These are phyloP conservation scores for Aspergillus saccharolyticus DNA, from an alignment of 495 filamentous ascomycete genomes.

Conservation along the genomic window DNA sequence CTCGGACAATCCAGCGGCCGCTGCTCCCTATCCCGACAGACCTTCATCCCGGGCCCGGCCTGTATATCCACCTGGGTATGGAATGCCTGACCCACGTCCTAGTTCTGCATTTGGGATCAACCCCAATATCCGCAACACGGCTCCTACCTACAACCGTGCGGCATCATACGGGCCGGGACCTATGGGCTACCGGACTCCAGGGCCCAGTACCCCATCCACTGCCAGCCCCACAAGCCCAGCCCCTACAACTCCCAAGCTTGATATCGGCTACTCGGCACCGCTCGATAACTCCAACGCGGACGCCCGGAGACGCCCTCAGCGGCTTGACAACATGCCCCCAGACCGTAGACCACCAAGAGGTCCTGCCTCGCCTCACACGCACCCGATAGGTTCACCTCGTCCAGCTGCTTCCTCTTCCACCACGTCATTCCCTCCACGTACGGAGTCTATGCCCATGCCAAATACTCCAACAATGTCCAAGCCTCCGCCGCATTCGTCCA, in stretches of 20 bases:
- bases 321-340: slow-evolving; percentile 28
- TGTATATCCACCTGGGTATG: slow-evolving; percentile 60
- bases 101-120: slow-evolving; percentile 65
- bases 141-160: slow-evolving; percentile 28
- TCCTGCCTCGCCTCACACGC: slow-evolving; percentile 25
- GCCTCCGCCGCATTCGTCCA: slow-evolving; percentile 13
- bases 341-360: slow-evolving; percentile 34
- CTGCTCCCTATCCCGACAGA: slow-evolving; percentile 39
- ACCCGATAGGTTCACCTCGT: slow-evolving; percentile 26
- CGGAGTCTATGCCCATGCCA: slow-evolving; percentile 31
- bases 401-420: slow-evolving; percentile 29
- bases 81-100: slow-evolving; percentile 47
- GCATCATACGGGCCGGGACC: slow-evolving; percentile 33
- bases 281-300: slow-evolving; percentile 36
- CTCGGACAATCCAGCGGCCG: slow-evolving; percentile 35
- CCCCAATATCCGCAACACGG: slow-evolving; percentile 46
- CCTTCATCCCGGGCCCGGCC: slow-evolving; percentile 44
- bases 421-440: slow-evolving; percentile 28
- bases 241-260: slow-evolving; percentile 35
- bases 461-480: slow-evolving; percentile 30
- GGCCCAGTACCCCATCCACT: slow-evolving; percentile 29
- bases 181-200: slow-evolving; percentile 39
- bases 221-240: slow-evolving; percentile 28
- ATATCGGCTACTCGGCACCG: slow-evolving; percentile 53
- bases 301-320: slow-evolving; percentile 30